Evolutionary conservation across 2,329 filamentous ascomycete genomes (phyloP).

Genomic region (Apiospora malaysiana): DNA sequence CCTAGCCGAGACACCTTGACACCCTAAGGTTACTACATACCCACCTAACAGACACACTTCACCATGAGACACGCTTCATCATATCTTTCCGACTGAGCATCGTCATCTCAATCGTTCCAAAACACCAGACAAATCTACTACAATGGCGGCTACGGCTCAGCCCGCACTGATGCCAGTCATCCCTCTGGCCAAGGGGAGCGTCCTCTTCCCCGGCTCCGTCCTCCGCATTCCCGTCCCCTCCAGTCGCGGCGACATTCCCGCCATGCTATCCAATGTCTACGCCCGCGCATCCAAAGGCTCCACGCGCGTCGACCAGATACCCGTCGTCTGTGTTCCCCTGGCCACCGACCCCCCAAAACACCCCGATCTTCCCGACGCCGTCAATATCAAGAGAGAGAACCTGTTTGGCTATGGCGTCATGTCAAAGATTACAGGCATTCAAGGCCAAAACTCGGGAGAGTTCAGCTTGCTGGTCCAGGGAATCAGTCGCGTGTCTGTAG

Average conservation of each 20-base stretch:
- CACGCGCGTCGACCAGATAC: slow-evolving; percentile 69
- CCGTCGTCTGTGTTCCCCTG: slow-evolving; percentile 87
- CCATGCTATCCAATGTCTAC: slow-evolving; percentile 85
- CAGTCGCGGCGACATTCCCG: slow-evolving; percentile 84
- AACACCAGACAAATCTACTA: slow-evolving; percentile 20
- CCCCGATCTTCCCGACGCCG: slow-evolving; percentile 57
- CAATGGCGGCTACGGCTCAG: slow-evolving; percentile 40
- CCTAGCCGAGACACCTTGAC: too few relatives aligned
- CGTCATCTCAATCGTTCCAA: slow-evolving; percentile 2
- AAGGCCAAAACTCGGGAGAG: slow-evolving; percentile 76
- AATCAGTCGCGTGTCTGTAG: slow-evolving; percentile 75
- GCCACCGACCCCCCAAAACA: slow-evolving; percentile 64
- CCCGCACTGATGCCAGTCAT: slow-evolving; percentile 72
- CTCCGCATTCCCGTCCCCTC: slow-evolving; percentile 82
- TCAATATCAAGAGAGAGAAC: slow-evolving; percentile 69
- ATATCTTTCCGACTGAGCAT: neutral
- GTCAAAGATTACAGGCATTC: slow-evolving; percentile 78
- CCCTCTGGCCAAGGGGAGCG: slow-evolving; percentile 78
- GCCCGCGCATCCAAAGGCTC: slow-evolving; percentile 74
- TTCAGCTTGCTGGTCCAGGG: slow-evolving; percentile 89
- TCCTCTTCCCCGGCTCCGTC: slow-evolving; percentile 85
- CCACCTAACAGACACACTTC: too few relatives aligned
- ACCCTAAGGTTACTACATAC: too few relatives aligned
- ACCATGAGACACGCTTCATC: too few relatives aligned
- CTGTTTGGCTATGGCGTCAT: slow-evolving; percentile 84